These are phyloP conservation scores for Adansonia rubrostipa DNA, from an alignment of 441 rosid species.

Conservation along the genomic window DNA sequence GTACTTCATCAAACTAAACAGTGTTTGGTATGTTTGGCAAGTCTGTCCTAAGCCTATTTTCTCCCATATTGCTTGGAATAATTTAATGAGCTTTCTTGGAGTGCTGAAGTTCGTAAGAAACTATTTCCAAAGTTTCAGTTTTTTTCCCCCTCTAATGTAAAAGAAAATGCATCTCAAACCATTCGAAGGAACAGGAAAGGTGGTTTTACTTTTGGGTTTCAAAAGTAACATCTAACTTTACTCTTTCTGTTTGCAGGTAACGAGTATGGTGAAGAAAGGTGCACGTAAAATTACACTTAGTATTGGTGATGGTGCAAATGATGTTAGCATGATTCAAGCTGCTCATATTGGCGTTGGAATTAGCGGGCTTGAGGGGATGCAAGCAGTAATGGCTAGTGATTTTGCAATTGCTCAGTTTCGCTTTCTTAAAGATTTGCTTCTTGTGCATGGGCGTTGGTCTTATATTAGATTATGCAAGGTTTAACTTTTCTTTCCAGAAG, in stretches of 20 bases:
- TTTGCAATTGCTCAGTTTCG: conserved; percentile 98
- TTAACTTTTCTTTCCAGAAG: conserved; percentile 21
- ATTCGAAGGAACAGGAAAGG: not conserved
- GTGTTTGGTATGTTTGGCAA: not conserved
- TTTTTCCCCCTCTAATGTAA: not conserved
- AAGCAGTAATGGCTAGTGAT: conserved; percentile 99
- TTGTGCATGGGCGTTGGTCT: conserved; percentile 99
- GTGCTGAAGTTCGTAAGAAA: not conserved
- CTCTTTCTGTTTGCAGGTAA: conserved; percentile 61
- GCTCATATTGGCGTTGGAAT: conserved; percentile 98
- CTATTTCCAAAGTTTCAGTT: not conserved
- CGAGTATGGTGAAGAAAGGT: conserved; percentile 94
- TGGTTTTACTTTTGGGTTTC: conserved; percentile 20
- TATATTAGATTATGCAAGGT: conserved; percentile 99
- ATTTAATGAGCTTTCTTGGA: not conserved
- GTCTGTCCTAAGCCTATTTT: not conserved
- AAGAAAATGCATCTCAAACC: not conserved
- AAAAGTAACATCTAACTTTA: conserved; percentile 6
- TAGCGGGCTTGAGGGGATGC: conserved; percentile 97
- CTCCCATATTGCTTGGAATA: not conserved
- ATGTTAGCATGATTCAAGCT: conserved; percentile 99
- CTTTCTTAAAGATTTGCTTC: conserved; percentile 91
- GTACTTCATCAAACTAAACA: conserved; percentile 3
- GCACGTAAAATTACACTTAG: conserved; percentile 96
- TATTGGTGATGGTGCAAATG: conserved; percentile 99